A percentile compares a stretch with the other conserved stretches of the same genome.
These are phyloP conservation scores for Saccharomycopsis sp. DNA, from an alignment of 805 yeast genomes.

Conservation along the genomic window DNA sequence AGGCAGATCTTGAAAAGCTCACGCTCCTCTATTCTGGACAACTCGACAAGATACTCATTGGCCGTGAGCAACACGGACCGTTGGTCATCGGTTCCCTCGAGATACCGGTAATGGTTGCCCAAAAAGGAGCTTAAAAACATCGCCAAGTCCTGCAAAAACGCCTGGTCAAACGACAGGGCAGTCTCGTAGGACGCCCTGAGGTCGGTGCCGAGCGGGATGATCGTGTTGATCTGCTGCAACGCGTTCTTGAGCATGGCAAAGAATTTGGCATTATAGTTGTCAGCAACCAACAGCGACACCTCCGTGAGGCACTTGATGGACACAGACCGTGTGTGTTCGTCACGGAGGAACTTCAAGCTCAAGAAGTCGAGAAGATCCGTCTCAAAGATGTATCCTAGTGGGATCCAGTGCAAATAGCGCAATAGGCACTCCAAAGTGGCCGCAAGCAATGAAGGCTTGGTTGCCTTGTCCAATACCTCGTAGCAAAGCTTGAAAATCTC, in stretches of 20 bases:
- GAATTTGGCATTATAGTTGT: slow-evolving; percentile 46
- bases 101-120: slow-evolving; percentile 57
- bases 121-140: slow-evolving; percentile 85
- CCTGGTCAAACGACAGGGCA: slow-evolving; percentile 82
- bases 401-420: slow-evolving; percentile 92
- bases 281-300: slow-evolving; percentile 59
- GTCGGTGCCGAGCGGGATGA: slow-evolving; percentile 70
- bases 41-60: slow-evolving; percentile 73
- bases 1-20: slow-evolving; percentile 92
- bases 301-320: slow-evolving; percentile 92
- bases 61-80: slow-evolving; percentile 61
- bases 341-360: slow-evolving; percentile 67
- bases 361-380: slow-evolving; percentile 71
- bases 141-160: slow-evolving; percentile 90
- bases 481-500: slow-evolving; percentile 90
- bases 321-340: slow-evolving; percentile 73
- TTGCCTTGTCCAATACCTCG: slow-evolving; percentile 85
- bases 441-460: slow-evolving; percentile 73
- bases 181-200: slow-evolving; percentile 62
- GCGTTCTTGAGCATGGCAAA: slow-evolving; percentile 64
- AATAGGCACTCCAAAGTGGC: slow-evolving; percentile 80
- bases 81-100: slow-evolving; percentile 51
- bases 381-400: slow-evolving; percentile 81
- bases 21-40: slow-evolving; percentile 89
- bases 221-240: slow-evolving; percentile 59